Conservation (phyloP, 768 basidiomycete species). For the Pleurotus eryngii region DNA sequence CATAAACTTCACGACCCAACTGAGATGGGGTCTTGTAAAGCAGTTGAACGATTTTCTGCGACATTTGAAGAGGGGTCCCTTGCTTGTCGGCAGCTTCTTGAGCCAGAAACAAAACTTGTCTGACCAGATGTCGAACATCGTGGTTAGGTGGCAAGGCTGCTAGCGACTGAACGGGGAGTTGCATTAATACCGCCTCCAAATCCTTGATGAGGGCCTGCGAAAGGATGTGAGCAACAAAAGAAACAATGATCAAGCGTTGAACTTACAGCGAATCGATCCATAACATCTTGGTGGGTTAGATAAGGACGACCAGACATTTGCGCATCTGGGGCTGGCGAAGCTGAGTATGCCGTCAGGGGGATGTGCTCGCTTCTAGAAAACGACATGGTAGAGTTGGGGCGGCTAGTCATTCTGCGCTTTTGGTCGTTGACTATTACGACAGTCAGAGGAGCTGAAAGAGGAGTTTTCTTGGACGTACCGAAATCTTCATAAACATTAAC, state of each 20-base stretch:
- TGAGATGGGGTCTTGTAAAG: slow-evolving; percentile 86
- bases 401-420: slow-evolving; percentile 55
- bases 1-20: slow-evolving; percentile 91
- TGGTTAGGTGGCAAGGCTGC: slow-evolving; percentile 75
- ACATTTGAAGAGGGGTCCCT: slow-evolving; percentile 86
- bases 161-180: slow-evolving; percentile 70
- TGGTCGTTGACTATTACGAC: slow-evolving; percentile 44
- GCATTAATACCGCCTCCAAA: slow-evolving; percentile 75
- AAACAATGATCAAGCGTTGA: not conserved
- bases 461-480: slow-evolving; percentile 36
- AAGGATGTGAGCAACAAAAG: not conserved
- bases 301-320: slow-evolving; percentile 34
- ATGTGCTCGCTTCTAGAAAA: slow-evolving; percentile 35
- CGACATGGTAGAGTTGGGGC: slow-evolving; percentile 70
- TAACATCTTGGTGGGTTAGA: slow-evolving; percentile 73
- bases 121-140: slow-evolving; percentile 81
- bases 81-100: slow-evolving; percentile 75
- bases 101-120: slow-evolving; percentile 81
- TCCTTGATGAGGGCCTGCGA: slow-evolving; percentile 50
- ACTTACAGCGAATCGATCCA: slow-evolving; percentile 83
- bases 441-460: slow-evolving; percentile 7
- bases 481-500: slow-evolving; percentile 95
- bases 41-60: slow-evolving; percentile 94
- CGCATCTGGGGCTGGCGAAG: slow-evolving; percentile 64
- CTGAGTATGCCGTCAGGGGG: slow-evolving; percentile 42